Base-by-base conservation (phyloP, 768 basidiomycete genomes). In the Tricholoma hemisulphureum region DNA sequence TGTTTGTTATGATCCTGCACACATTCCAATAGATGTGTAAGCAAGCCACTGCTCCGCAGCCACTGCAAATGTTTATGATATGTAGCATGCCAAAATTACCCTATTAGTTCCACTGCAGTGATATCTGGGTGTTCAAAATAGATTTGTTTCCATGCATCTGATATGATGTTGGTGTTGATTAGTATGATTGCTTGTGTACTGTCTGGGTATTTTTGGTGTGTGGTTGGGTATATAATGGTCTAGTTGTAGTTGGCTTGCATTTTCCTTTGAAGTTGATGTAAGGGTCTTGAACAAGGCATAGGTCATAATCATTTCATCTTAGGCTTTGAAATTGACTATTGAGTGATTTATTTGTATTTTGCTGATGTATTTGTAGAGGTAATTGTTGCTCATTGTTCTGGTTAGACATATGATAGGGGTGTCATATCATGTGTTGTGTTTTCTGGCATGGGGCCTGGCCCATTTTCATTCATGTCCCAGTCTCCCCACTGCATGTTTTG, bases 61-160 rank as follows among this genome's bases (percentile, higher is more conserved):
- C 67, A 32, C 72, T 73, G 65, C 79, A 80, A 1, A 78, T 59
- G 63, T 77, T 78, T 66, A 76, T 63, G 0, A 78, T 65, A 0
- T 58, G 55, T 18, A 76, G 4, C 3, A 18, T 53, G 0, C 65
- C 63, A 2, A 52, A 41, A 11, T 16, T 21, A 2, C 62, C 65
- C 1, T 37, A 16, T 51, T 1, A 59, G n/a, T n/a, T n/a, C n/a
- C n/a, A n/a, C n/a, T n/a, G n/a, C n/a, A n/a, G n/a, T n/a, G n/a
- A n/a, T n/a, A n/a, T n/a, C n/a, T n/a, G n/a, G n/a, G n/a, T n/a
- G n/a, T n/a, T n/a, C n/a, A n/a, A n/a, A n/a, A n/a, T n/a, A n/a
- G n/a, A n/a, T n/a, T n/a, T n/a, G n/a, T n/a, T n/a, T n/a, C n/a
- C n/a, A n/a, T n/a, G n/a, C n/a, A n/a, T n/a, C n/a, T n/a, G n/a